Conservation (phyloP, 352 stramenopile genomes). For the Phytophthora capsici region DNA sequence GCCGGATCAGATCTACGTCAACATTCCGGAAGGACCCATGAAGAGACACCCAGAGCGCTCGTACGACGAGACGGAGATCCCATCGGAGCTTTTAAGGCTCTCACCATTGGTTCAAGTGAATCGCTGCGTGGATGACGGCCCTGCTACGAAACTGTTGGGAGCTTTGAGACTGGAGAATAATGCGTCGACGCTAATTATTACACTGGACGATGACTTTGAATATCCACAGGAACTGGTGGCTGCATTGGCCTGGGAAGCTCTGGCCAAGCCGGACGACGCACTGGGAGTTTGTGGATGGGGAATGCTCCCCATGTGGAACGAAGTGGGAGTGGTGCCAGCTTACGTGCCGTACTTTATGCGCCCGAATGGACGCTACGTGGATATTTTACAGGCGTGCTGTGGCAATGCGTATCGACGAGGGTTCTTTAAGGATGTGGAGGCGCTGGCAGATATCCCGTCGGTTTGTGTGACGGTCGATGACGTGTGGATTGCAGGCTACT, state of each 20-base stretch:
- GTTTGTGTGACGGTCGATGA: conserved; percentile 85
- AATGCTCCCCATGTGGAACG: conserved; percentile 76
- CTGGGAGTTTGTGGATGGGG: conserved; percentile 83
- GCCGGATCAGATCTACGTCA: conserved; percentile 83
- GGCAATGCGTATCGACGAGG: conserved; percentile 77
- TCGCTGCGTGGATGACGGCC: conserved; percentile 82
- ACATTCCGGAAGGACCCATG: conserved; percentile 75
- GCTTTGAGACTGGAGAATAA: conserved; percentile 69
- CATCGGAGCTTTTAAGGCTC: conserved; percentile 48
- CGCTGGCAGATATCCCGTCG: conserved; percentile 65
- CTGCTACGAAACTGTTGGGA: conserved; percentile 77
- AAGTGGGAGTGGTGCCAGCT: conserved; percentile 76
- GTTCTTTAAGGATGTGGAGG: conserved; percentile 78
- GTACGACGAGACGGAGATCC: conserved; percentile 76
- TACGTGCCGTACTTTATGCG: conserved; percentile 89
- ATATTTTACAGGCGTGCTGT: conserved; percentile 78
- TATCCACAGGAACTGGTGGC: conserved; percentile 71
- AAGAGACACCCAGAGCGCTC: conserved; percentile 77
- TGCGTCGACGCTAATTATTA: conserved; percentile 74
- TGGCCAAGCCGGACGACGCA: conserved; percentile 59
- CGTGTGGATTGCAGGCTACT: conserved; percentile 83
- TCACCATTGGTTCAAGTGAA: conserved; percentile 67
- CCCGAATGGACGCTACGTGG: conserved; percentile 68
- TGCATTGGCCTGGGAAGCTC: conserved; percentile 72
- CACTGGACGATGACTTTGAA: conserved; percentile 85